Evolutionary conservation across 306 rosid genomes (phyloP).

Genomic region (Trifolium pratense): DNA sequence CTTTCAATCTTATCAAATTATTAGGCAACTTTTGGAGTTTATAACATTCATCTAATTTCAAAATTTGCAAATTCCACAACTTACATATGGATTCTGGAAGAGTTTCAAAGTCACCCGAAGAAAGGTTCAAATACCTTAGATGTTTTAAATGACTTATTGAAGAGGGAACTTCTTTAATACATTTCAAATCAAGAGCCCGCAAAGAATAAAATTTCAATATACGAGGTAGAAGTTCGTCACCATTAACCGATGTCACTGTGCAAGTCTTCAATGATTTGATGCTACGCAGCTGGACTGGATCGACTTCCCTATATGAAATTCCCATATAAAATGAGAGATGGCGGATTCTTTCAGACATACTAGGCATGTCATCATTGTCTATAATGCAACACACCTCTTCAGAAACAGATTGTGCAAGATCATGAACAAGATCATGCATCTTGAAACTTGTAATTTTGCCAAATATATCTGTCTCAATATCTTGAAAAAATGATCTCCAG

Average conservation of each 20-base stretch:
- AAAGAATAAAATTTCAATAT: conserved; percentile 15
- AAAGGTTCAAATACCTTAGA: conserved; percentile 40
- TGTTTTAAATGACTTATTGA: conserved; percentile 16
- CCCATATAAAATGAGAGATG: not conserved
- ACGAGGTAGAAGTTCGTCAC: too few species aligned
- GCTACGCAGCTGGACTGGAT: not conserved
- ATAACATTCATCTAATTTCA: not conserved
- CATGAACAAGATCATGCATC: conserved; percentile 31
- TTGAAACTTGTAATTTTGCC: conserved; percentile 8
- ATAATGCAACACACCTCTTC: not conserved
- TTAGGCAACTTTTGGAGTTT: conserved; percentile 2
- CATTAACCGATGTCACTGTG: not conserved
- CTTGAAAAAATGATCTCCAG: conserved; percentile 36
- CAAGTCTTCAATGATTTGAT: conserved; percentile 16
- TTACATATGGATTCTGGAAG: conserved; percentile 36
- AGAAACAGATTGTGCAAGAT: conserved; percentile 29
- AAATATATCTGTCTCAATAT: conserved; percentile 7
- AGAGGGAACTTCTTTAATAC: not conserved
- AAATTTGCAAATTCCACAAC: conserved; percentile 10
- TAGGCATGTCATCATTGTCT: not conserved
- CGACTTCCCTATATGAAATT: accelerated
- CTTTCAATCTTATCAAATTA: conserved; percentile 1
- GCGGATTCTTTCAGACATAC: not conserved
- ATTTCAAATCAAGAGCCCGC: not conserved
- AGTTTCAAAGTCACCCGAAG: not conserved